Base-by-base conservation (phyloP, 768 basidiomycete genomes). In the Termitomyces sp. region DNA sequence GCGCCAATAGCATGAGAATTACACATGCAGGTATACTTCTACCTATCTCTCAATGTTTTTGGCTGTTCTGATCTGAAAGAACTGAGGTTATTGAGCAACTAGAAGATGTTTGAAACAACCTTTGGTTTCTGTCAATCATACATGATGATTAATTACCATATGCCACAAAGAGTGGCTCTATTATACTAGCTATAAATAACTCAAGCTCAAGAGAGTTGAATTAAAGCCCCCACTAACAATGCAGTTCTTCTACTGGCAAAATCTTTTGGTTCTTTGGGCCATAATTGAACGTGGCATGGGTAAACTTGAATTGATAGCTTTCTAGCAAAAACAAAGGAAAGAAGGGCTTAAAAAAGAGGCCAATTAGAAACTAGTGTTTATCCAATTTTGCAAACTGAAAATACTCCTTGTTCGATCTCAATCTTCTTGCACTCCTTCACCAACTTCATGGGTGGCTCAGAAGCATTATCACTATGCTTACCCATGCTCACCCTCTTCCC, bases 391-490 rank as follows among this genome's bases (percentile, higher is more conserved):
- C 81, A 81, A 27, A 82, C 75, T 1, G 68, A 71, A 64, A 89
- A 90, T 36, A 73, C 77, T 3, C 75, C 80, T 41, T 79, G 75
- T n/a, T 71, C 66, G n/a, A 89, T 69, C 0, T 79, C 83, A 0
- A 75, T 62, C 65, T 77, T 78, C 63, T 76, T 72, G 53, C 80
- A 77, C 55, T 84, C 85, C 46, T 76, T 71, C 8, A 72, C 77
- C 39, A 89, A 74, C 57, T 74, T 70, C 59, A 70, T 73, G 0
- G 85, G 85, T 36, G 87, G 86, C 64, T 88, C 86, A 27, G 77
- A 67, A 34, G 86, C 74, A n/a, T 80, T n/a, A n/a, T n/a, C n/a
- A n/a, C n/a, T n/a, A n/a, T n/a, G n/a, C n/a, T n/a, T n/a, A n/a
- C n/a, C n/a, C n/a, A n/a, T n/a, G n/a, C n/a, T n/a, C n/a, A n/a